Evolutionary conservation across 805 yeast species (phyloP), one percentile per base, ranked within the genome.

Genomic region (Zygosaccharomyces bisporus): DNA sequence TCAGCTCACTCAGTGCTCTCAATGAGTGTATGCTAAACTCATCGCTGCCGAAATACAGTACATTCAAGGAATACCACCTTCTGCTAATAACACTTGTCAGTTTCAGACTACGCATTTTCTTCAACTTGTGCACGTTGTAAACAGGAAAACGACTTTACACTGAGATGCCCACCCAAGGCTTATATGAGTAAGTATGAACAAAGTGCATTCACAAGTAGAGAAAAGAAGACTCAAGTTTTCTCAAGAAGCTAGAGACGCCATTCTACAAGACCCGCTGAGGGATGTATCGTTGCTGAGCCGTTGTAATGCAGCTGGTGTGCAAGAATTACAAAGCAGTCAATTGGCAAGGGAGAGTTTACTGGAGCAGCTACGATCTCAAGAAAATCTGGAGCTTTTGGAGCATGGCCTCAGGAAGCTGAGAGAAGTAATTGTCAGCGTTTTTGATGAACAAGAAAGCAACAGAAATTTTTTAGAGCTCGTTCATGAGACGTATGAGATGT

Each of bases 31-130:
- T 73, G 53, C 89, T 80, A 63, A 86, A 87, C 17, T 61, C 62
- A 57, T 87, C 96, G 1, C 89, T 77, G 0, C 96, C 96, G 61
- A 87, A 87, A 57, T 78, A 85, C 1, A 88, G 86, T 7, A 86
- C 51, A 29, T 57, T 56, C 37, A 67, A 49, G 7, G 60, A 54
- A 6, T 37, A 17, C 40, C 40, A 37, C 10, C 40, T 17, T 17
- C 20, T 37, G 10, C 40, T 24, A 13, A 37, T 37, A 53, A 23
- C 19, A 12, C 17, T 7, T 5, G 24, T 3, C 16, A 6, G 16
- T n/a, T n/a, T 27, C n/a, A 27, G 10, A n/a, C 31, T 13, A 10
- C 4, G 3, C 19, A 33, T 33, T 19, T 12, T 20, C 14, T 33
- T 25, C 7, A 13, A 1, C 21, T 23, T 6, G 29, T 18, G 8